These are phyloP conservation scores for Rusavskia elegans DNA, from an alignment of 495 filamentous ascomycete species.

Conservation along the genomic window DNA sequence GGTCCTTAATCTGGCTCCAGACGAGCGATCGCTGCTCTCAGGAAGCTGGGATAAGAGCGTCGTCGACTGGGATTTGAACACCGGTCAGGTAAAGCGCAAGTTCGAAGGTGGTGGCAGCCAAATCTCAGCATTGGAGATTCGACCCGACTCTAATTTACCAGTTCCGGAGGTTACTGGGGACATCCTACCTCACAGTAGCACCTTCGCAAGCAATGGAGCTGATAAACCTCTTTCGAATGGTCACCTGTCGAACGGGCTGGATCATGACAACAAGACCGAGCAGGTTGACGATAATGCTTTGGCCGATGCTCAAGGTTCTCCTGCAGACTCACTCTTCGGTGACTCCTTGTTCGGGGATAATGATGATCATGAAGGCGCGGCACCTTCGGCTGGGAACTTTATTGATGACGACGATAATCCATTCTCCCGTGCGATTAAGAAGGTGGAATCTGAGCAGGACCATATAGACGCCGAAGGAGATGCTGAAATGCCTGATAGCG, in stretches of 20 bases:
- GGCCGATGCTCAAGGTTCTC: conserved; percentile 38
- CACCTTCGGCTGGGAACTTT: conserved; percentile 41
- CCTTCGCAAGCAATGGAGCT: conserved; percentile 48
- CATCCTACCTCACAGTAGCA: conserved; percentile 40
- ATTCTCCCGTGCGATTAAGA: conserved; percentile 64
- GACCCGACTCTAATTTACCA: conserved; percentile 59
- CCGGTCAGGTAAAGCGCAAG: conserved; percentile 54
- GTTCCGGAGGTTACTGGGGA: conserved; percentile 59
- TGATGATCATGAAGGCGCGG: conserved; percentile 38
- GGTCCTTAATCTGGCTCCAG: conserved; percentile 61
- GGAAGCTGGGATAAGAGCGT: conserved; percentile 94
- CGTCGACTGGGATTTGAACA: conserved; percentile 91
- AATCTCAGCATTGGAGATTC: conserved; percentile 72
- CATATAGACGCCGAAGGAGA: conserved; percentile 13
- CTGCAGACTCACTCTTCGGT: conserved; percentile 52
- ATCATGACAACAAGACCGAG: conserved; percentile 21
- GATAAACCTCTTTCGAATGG: conserved; percentile 32
- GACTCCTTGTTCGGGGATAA: conserved; percentile 65
- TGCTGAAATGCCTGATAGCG: conserved; percentile 19
- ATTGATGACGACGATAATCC: conserved; percentile 78
- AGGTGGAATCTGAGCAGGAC: conserved; percentile 36
- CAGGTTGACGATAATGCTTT: conserved; percentile 13
- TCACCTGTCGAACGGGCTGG: conserved; percentile 30
- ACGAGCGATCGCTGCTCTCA: conserved; percentile 78
- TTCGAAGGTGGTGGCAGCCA: conserved; percentile 69